Evolutionary conservation across 352 stramenopile genomes (phyloP), one percentile per base, ranked within the genome.

Genomic region (Pythium periplocum): DNA sequence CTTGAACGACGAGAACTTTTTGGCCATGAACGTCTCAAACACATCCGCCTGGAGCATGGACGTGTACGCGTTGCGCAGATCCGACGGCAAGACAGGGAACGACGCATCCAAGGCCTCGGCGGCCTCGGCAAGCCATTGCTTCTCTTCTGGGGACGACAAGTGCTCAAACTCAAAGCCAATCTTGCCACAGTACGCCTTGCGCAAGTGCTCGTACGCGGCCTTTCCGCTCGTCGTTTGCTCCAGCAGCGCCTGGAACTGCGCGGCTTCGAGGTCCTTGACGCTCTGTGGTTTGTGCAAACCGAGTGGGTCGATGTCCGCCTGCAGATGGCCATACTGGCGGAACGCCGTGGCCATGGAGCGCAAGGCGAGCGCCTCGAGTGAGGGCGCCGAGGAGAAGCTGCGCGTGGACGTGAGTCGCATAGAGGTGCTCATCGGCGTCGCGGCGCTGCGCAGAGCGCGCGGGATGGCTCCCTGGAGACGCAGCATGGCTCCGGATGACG

Each of bases 1-100:
- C 69, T 96, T 96, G 66, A 92, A 93, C 5, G 74, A 87, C 46
- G 79, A 69, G 53, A 92, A 93, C 55, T 93, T 93, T 55, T 86
- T 91, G 30, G 67, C 80, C 71, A 93, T 85, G 57, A 95, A 96
- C 31, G 46, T 80, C 57, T 96, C 86, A 50, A 94, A 96, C 48
- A 82, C 72, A 35, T 95, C 78, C 3, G 83, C 83, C 53, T 77
- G 80, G 40, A 89, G 49, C 83, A 95, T 91, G 56, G 52, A 79
- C 36, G 73, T 84, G 69, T 87, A 90, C 26, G 82, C 76, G 55
- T 91, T 91, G 61, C 79, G 78, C 48, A 90, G 39, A 32, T 90
- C 80, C 0, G 78, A 79, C 4, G 83, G 78, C n/a, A 69, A 62
- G 33, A 92, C 78, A 0, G 79, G 68, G 50, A 77, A 82, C 36